Base-by-base conservation (phyloP, 495 filamentous ascomycete species). In the Penicillium coprophilum region DNA sequence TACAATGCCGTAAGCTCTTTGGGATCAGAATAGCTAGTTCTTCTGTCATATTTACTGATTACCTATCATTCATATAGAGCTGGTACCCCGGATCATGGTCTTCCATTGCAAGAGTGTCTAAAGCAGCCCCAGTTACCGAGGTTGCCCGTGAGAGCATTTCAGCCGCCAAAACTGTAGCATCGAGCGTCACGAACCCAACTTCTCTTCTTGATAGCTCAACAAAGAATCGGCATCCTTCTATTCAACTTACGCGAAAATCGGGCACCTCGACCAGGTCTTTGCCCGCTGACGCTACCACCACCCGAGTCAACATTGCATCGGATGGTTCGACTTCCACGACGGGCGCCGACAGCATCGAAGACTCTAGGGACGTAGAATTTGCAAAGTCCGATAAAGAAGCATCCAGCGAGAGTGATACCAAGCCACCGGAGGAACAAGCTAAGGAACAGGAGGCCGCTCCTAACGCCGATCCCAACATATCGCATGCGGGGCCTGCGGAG, bases 91-190 rank as follows among this genome's bases (percentile, higher is more conserved):
- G 74, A 32, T 82, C 81, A 46, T 92, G 86, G 86, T 83, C 87
- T 23, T 77, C 80, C 45, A 69, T 70, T 28, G 77, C 80, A 34
- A 78, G 80, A 65, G 72, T 71, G 21, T 77, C 80, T 36, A 92
- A 92, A 69, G 86, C 88, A 24, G 76, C 80, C 36, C 81, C 88
- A 45, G 85, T 88, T 50, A 91, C 85, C 46, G 82, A 89, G 71
- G 82, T 91, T 68, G 88, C 86, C 53, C 85, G 85, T 67, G 88
- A 92, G 74, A 89, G 85, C 50, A 89, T 91, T 32, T 79, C 86
- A 52, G 87, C 81, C 59, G 72, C 80, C 53, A 68, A 76, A 60
- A 70, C 77, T 68, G 70, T 70, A 64, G 70, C 71, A 57, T 73
- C 77, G 55, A 71, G 77, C 64, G 38, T 69, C 27, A 59, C 70